phyloP scores from a whole-genome alignment of 352 stramenopile species.

The Phytophthora pistaciae region DNA sequence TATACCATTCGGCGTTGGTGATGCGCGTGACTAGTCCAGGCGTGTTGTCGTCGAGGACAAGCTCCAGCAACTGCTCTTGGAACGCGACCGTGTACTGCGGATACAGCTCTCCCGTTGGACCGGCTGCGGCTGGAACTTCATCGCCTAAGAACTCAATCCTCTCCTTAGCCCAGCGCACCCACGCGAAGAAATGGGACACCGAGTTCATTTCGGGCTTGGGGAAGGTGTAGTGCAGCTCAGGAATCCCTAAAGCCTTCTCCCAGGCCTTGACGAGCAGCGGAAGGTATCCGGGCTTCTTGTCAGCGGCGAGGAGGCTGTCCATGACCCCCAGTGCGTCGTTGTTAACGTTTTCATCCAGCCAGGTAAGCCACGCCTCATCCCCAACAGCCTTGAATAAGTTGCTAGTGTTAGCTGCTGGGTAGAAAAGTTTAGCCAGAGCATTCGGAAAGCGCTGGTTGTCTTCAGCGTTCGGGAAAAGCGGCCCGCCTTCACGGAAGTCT shows the following conservation, averaged over 20 bases:
- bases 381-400: slow-evolving; percentile 71
- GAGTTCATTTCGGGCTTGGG: slow-evolving; percentile 63
- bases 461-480: slow-evolving; percentile 63
- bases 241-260: slow-evolving; percentile 62
- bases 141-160: slow-evolving; percentile 66
- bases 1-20: slow-evolving; percentile 77
- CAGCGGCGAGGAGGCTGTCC: background rate
- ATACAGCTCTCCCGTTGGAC: slow-evolving; percentile 58
- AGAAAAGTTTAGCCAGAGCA: slow-evolving; percentile 67
- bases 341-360: slow-evolving; percentile 65
- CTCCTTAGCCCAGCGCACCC: slow-evolving; percentile 87
- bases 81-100: slow-evolving; percentile 74
- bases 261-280: slow-evolving; percentile 60
- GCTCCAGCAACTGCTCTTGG: slow-evolving; percentile 57
- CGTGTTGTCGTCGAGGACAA: slow-evolving; percentile 73
- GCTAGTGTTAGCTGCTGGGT: slow-evolving; percentile 44
- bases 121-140: slow-evolving; percentile 48
- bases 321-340: slow-evolving; percentile 54
- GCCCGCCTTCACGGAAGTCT: slow-evolving; percentile 62
- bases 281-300: slow-evolving; percentile 62
- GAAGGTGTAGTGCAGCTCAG: slow-evolving; percentile 72
- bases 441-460: slow-evolving; percentile 69
- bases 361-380: slow-evolving; percentile 69
- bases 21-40: slow-evolving; percentile 51
- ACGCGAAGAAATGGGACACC: slow-evolving; percentile 81